phyloP scores from a whole-genome alignment of 1,139 yeast genomes.

The Hansenula sp. region DNA sequence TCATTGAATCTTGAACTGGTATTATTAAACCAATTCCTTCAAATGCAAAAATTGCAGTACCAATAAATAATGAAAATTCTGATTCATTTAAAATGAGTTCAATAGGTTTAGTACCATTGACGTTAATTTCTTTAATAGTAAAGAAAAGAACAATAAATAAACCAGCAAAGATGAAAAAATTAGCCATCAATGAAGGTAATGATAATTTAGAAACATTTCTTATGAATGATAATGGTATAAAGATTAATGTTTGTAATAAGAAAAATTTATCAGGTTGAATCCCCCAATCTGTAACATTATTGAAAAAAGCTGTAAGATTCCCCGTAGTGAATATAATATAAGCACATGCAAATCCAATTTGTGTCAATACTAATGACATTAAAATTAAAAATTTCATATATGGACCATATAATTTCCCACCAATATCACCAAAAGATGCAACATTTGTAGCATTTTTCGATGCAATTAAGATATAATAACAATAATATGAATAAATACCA shows the following conservation, averaged over 20 bases:
- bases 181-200: slow-evolving; percentile 61
- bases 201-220: slow-evolving; percentile 71
- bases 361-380: slow-evolving; percentile 61
- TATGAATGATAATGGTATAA: slow-evolving; percentile 66
- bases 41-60: slow-evolving; percentile 77
- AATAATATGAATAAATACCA: slow-evolving; percentile 65
- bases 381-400: slow-evolving; percentile 56
- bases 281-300: slow-evolving; percentile 39
- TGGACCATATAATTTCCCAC: slow-evolving; percentile 55
- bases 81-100: slow-evolving; percentile 44
- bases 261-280: slow-evolving; percentile 39
- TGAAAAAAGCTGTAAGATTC: slow-evolving; percentile 55
- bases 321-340: slow-evolving; percentile 71
- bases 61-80: slow-evolving; percentile 69
- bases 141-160: slow-evolving; percentile 58
- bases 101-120: slow-evolving; percentile 46
- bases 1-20: slow-evolving; percentile 77
- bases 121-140: slow-evolving; percentile 37
- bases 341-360: slow-evolving; percentile 75
- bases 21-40: slow-evolving; percentile 78
- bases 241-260: slow-evolving; percentile 48
- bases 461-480: slow-evolving; percentile 58
- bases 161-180: slow-evolving; percentile 61
- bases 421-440: slow-evolving; percentile 76
- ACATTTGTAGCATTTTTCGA: slow-evolving; percentile 55